Base-by-base conservation (phyloP, 306 rosid species). In the Vicia sativa region DNA sequence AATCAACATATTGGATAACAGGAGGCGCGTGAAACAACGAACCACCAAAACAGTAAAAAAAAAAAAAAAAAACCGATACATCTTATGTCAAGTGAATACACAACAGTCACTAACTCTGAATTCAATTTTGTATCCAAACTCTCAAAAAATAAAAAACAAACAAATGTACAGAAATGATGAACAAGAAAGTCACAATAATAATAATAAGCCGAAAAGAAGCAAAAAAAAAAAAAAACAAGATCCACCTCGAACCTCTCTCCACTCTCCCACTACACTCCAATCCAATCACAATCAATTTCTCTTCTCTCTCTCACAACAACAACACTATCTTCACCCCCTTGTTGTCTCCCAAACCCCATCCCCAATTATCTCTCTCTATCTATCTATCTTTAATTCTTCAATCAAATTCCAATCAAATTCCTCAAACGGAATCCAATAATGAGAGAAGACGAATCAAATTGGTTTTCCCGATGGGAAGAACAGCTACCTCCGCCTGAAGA, bases 211-310 rank as follows among this genome's bases (percentile, higher is more conserved):
- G 46, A 16, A 9, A 48, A 46, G 15, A 35, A 11, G 10, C 12
- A 37, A 1, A 12, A 60, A 13, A 69, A 75, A 73, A 57, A 79
- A 55, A 86, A 80, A 81, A 86, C 93, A 87, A 88, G 93, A 91
- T 91, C 97, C 89, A 85, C 97, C 97, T 91, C 97, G 97, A 91
- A 76, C 78, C 83, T 75, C 87, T 87, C 96, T 85, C 81, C 90
- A 65, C 61, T 43, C 73, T 29, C 49, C 28, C 68, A 11, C 60
- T 29, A 31, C 25, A 31, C 37, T 28, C 8, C 58, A 23, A 65
- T 41, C 55, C 28, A 16, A 16, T 56, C 31, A n/a, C 15, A 23
- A 53, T 53, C 59, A 49, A 1, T 29, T 0, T 8, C 25, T 28
- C 1, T n/a, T 12, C 12, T 54, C 59, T 48, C 23, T 48, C 53